phyloP scores from a whole-genome alignment of 169 alveolate genomes.

The Perkinsus marinus region DNA sequence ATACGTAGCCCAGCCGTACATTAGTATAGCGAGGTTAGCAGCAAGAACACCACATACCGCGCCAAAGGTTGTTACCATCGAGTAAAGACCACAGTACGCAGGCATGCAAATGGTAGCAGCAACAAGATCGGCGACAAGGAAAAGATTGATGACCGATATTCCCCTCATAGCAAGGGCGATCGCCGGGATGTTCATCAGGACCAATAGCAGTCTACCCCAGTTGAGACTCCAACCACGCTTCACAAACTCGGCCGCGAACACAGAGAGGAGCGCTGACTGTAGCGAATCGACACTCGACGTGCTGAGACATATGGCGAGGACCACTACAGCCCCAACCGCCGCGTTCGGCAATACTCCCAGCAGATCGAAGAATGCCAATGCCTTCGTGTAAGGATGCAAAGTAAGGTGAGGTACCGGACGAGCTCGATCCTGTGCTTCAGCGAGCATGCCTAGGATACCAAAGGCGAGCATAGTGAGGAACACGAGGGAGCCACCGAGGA shows the following conservation, averaged over 20 bases:
- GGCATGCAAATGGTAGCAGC: background rate
- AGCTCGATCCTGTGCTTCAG: background rate
- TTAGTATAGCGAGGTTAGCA: background rate
- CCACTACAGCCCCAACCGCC: background rate
- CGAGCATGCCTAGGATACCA: background rate
- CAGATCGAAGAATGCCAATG: background rate
- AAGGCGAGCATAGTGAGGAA: background rate
- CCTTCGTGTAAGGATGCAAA: background rate
- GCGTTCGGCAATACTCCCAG: background rate
- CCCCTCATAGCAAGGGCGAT: background rate
- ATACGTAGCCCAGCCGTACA: background rate
- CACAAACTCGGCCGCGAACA: background rate
- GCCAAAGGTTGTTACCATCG: background rate
- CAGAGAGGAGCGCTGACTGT: background rate
- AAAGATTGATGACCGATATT: background rate
- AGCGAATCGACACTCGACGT: background rate
- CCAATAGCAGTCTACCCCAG: background rate
- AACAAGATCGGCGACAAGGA: background rate
- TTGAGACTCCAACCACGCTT: background rate
- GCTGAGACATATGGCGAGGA: background rate
- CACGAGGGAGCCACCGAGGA: background rate
- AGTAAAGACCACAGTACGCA: background rate
- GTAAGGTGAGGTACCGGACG: background rate
- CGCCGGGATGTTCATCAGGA: background rate
- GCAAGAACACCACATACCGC: background rate